Evolutionary conservation across 129 eudicot species (phyloP), one percentile per base, ranked within the genome.

Genomic region (Smallanthus sonchifolius): DNA sequence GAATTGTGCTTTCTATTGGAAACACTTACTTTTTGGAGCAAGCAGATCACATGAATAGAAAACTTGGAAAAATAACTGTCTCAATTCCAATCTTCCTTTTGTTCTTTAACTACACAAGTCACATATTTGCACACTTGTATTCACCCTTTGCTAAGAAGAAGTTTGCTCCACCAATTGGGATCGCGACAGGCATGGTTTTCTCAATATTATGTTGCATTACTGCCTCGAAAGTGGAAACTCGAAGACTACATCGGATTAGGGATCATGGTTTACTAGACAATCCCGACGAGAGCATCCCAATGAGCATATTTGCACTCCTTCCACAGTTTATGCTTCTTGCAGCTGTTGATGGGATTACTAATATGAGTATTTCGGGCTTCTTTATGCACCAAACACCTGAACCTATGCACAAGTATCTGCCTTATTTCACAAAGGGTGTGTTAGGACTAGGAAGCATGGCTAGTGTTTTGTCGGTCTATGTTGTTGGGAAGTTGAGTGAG

Each of bases 321-420:
- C 89, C 89, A 10, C 95, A 88, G 68, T 87, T 81, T 71, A 17
- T 78, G 20, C 83, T 87, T 19, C 87, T 91, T 4, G 94, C 83
- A 4, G 89, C 86, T 0, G 49, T 85, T 20, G 88, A 91, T 6
- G 84, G 86, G 37, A 74, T 87, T 52, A 65, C 55, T 6, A 60
- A 64, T 5, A 4, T 6, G 5, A 82, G 89, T 19, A 71, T 86
- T 7, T 42, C 67, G 1, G 51, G 65, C 40, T 82, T 90, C 65
- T 82, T 81, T n/a, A 17, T 1, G 4, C 65, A 72, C 52, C 87
- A 87, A 78, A 79, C 78, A 44, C 87, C 86, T 14, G 47, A 60
- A 7, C 67, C 83, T 2, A 75, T 82, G 85, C 74, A 54, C 15
- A 38, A 45, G n/a, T 83, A 83, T 43, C 57, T 37, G 59, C 49